phyloP scores from a whole-genome alignment of 805 yeast genomes.

The Candida broadrunensis region DNA sequence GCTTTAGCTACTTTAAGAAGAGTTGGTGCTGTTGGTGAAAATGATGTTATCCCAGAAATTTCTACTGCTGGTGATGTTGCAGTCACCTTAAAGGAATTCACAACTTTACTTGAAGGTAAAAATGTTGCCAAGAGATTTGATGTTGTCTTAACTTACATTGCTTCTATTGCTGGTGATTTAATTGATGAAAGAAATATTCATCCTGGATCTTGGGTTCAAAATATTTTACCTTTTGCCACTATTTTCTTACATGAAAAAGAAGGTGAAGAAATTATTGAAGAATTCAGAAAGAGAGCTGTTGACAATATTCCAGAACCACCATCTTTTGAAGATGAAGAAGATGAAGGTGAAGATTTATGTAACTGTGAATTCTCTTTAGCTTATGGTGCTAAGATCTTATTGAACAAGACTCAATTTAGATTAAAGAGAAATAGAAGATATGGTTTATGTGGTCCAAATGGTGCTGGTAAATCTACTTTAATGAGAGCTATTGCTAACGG shows the following conservation, averaged over 20 bases:
- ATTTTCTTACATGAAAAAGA: conserved; percentile 91
- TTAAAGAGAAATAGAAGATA: conserved; percentile 98
- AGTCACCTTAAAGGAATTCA: conserved; percentile 82
- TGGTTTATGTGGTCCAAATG: conserved; percentile 80
- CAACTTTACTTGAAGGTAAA: conserved; percentile 65
- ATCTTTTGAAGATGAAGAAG: conserved; percentile 92
- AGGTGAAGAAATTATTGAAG: conserved; percentile 84
- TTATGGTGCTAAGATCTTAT: conserved; percentile 99
- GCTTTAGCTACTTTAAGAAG: conserved; percentile 96
- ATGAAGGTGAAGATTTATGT: conserved; percentile 99
- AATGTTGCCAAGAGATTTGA: conserved; percentile 76
- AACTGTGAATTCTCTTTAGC: conserved; percentile 99
- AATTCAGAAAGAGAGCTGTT: conserved; percentile 92
- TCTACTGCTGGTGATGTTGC: conserved; percentile 97
- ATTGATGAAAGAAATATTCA: conserved; percentile 95
- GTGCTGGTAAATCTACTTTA: conserved; percentile 57
- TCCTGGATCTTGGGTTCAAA: conserved; percentile 85
- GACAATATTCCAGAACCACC: conserved; percentile 98
- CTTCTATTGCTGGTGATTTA: conserved; percentile 98
- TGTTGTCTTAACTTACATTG: conserved; percentile 74
- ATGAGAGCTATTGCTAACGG: conserved; percentile 98
- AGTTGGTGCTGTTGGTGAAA: conserved; percentile 94
- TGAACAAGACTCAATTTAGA: conserved; percentile 98
- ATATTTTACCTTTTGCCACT: conserved; percentile 91
- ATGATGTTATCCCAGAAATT: conserved; percentile 91